Base-by-base conservation (phyloP, 345 rosid genomes). In the Erucastrum elatum region DNA sequence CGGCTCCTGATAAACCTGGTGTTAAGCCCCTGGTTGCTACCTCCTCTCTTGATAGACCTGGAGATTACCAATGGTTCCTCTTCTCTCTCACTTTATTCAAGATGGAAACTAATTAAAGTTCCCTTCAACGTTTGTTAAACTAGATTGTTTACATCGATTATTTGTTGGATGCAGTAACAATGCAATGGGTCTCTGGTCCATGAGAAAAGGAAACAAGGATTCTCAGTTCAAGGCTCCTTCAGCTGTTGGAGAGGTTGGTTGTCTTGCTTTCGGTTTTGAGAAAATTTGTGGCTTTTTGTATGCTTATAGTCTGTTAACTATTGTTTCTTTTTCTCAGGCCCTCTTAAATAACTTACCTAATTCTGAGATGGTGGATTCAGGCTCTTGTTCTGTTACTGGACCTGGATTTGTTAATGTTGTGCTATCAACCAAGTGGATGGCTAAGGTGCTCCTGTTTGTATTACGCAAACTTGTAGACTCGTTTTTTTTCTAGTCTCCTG, bases 321-420 rank as follows among this genome's bases (percentile, higher is more conserved):
- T 53, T 25, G 12, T 68, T 66, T 34, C 66, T 4, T 55, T 35
- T 13, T 10, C 41, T 2, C 41, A 95, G 99, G 96, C 92, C 26
- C 86, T 95, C 66, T 82, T 72, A 82, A 84, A 76, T 31, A 95
- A 88, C 77, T 89, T 95, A 60, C 97, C 98, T 51, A 72, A 71
- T 29, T 87, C 96, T 35, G 94, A 91, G 83, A 88, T 95, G 87
- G 85, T 95, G 82, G 93, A 91, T 60, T 86, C 91, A 3, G 84
- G 88, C 84, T 86, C 93, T 3, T 87, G 88, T 84, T 86, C 93
- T 5, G 96, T 95, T 5, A 94, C 96, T 10, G 99, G 99, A 55
- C 94, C 96, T 75, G 99, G 99, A 65, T 95, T 91, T 84, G 90
- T 95, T 37, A 95, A 95, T 79, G 85, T 95, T 61, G 82, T 82